Percentiles rank a stretch among this genome's conserved stretches.
phyloP scores from a whole-genome alignment of 1,284 basidiomycete genomes.

The Leccinum huronense region DNA sequence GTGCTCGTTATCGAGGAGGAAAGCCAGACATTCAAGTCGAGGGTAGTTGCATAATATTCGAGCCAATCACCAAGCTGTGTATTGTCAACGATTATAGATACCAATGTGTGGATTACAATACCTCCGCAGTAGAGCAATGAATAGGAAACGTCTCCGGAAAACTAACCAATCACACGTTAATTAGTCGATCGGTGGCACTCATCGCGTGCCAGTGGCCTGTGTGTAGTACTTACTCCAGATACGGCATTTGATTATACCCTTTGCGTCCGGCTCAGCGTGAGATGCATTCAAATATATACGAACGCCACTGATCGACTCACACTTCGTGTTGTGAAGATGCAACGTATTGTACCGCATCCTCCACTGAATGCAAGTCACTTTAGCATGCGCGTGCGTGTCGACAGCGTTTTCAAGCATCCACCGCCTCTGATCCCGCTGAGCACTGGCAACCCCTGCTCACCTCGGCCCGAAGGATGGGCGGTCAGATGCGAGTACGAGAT shows the following conservation, averaged over 20 bases:
- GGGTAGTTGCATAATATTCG: slow-evolving; percentile 32
- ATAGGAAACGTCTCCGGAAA: slow-evolving; percentile 42
- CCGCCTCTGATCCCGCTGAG: too few species aligned
- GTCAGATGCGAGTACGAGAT: too few species aligned
- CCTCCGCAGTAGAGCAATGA: slow-evolving; percentile 36
- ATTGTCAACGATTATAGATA: slow-evolving; percentile 4
- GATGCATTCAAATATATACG: neutral
- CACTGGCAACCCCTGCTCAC: too few species aligned
- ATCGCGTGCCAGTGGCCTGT: neutral
- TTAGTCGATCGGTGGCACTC: neutral
- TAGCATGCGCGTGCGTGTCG: too few species aligned
- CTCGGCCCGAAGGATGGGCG: too few species aligned
- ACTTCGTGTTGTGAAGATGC: slow-evolving; percentile 26
- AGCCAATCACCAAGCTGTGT: slow-evolving; percentile 56
- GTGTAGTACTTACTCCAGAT: slow-evolving; percentile 26
- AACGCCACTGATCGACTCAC: slow-evolving; percentile 20
- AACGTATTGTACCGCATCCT: slow-evolving; percentile 33
- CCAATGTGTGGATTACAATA: slow-evolving; percentile 13
- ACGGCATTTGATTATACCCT: slow-evolving; percentile 28
- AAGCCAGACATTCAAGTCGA: slow-evolving; percentile 30
- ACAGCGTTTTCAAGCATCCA: too few species aligned
- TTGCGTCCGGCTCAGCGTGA: slow-evolving; percentile 11
- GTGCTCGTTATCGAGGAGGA: slow-evolving; percentile 41
- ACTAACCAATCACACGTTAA: slow-evolving; percentile 11
- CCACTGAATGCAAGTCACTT: slow-evolving; percentile 22